Evolutionary conservation across 768 basidiomycete species (phyloP), one percentile per base, ranked within the genome.

Genomic region (Clavulina sp.): DNA sequence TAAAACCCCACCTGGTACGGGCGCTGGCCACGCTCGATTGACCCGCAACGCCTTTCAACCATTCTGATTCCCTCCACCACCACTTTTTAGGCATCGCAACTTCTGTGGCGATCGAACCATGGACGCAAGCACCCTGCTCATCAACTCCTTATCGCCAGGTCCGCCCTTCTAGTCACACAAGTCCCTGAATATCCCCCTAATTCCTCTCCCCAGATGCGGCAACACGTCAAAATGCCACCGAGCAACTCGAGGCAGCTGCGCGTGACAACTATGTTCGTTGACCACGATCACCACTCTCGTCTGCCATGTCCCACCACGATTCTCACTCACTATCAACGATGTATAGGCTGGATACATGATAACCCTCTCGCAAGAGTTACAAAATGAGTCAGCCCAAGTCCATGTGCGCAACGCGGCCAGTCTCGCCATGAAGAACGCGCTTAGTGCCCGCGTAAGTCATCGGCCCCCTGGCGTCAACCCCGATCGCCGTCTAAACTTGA

Each of bases 321-420:
- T 7, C 30, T 49, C n/a, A n/a, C n/a, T n/a, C n/a, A n/a, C n/a
- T n/a, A n/a, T n/a, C n/a, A n/a, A n/a, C n/a, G n/a, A n/a, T 36
- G 54, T 67, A 44, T 67, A 93, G 91, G 84, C 86, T 55, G 80
- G 79, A 59, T 99, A 97, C 71, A 83, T 96, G 78, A 64, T 81
- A 63, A 88, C 86, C 74, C 80, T 99, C 56, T 81, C 85, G 18
- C 68, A 76, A 18, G 86, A 89, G 57, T 76, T 99, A 44, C 77
- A 80, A 28, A 81, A 88, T 58, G 87, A 91, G 63, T 68, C 57
- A 41, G 74, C 74, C 4, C 70, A 74, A 13, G 60, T 79, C 31
- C 80, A 88, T 64, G 76, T 92, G 49, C 75, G 95, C 58, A 93
- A 86, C 62, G 91, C 93, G n/a, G 92, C 95, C 23, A 91, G 88